Percentiles rank a stretch among this genome's conserved stretches.
Evolutionary conservation across 805 yeast genomes (phyloP).

Genomic region (Candida maesae): DNA sequence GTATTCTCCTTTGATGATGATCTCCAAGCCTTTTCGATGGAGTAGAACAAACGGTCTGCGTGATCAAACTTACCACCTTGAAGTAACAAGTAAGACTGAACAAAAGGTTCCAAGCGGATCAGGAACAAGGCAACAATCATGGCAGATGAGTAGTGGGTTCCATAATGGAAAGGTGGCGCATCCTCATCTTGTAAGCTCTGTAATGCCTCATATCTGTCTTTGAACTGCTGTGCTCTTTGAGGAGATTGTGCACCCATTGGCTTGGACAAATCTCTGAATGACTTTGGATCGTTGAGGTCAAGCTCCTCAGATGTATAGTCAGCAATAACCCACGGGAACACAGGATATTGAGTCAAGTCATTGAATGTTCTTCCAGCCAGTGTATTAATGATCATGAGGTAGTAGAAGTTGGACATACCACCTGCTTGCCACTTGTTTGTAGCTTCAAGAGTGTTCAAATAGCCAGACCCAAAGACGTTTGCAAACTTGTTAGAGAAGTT

Average conservation of each 20-base stretch:
- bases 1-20: slow-evolving; percentile 78
- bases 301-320: slow-evolving; percentile 70
- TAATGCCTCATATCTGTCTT: slow-evolving; percentile 70
- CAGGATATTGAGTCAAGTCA: slow-evolving; percentile 86
- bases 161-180: slow-evolving; percentile 84
- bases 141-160: slow-evolving; percentile 90
- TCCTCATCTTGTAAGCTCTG: slow-evolving; percentile 52
- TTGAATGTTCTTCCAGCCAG: slow-evolving; percentile 87
- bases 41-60: slow-evolving; percentile 76
- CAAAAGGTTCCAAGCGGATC: slow-evolving; percentile 76
- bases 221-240: slow-evolving; percentile 57
- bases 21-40: slow-evolving; percentile 73
- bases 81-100: slow-evolving; percentile 67
- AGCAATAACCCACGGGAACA: slow-evolving; percentile 88
- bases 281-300: slow-evolving; percentile 57
- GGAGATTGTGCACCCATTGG: slow-evolving; percentile 89
- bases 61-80: slow-evolving; percentile 91
- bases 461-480: slow-evolving; percentile 40
- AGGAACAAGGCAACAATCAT: slow-evolving; percentile 86
- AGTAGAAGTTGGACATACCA: slow-evolving; percentile 77
- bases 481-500: slow-evolving; percentile 41
- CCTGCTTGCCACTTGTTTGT: slow-evolving; percentile 76
- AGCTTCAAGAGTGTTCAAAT: slow-evolving; percentile 38
- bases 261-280: slow-evolving; percentile 72
- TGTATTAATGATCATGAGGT: slow-evolving; percentile 74